Conservation (phyloP, 108 stramenopile genomes). For the Mediolabrus comicus region DNA sequence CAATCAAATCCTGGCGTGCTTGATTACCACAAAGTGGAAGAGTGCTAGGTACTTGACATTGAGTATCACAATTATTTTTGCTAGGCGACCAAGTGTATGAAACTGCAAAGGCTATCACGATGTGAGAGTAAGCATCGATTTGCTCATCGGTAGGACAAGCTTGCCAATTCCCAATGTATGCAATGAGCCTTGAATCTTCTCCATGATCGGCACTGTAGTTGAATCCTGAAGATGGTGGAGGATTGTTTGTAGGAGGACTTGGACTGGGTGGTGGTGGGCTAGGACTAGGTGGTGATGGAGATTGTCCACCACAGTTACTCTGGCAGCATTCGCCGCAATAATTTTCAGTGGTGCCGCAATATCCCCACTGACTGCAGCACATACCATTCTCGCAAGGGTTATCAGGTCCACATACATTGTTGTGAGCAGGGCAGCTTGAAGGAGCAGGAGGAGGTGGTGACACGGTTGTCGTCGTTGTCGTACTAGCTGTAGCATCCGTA, state of each 20-base stretch:
- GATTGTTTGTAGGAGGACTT: conserved; percentile 2
- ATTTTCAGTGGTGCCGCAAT: conserved; percentile 36
- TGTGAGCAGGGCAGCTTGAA: neutral
- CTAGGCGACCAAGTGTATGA: conserved; percentile 42
- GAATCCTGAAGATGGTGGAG: conserved; percentile 2
- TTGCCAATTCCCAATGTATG: conserved; percentile 67
- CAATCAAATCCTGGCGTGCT: conserved; percentile 12
- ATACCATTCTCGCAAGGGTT: conserved; percentile 3
- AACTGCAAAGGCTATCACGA: conserved; percentile 61
- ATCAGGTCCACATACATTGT: neutral
- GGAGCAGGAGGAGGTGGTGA: neutral
- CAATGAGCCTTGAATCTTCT: conserved; percentile 55
- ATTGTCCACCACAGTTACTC: conserved; percentile 12
- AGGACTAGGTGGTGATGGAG: conserved; percentile 21
- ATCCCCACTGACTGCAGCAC: conserved; percentile 49
- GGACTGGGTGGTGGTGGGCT: conserved; percentile 17
- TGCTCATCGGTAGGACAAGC: conserved; percentile 53
- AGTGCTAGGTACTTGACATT: conserved; percentile 41
- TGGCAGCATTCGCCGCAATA: conserved; percentile 40
- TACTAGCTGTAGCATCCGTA: neutral
- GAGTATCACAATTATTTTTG: conserved; percentile 39
- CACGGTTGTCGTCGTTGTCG: neutral
- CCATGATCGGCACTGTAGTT: conserved; percentile 21
- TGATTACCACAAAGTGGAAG: conserved; percentile 43
- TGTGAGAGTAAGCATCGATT: conserved; percentile 52